Evolutionary conservation across 805 yeast species (phyloP).

Genomic region (Suhomyces sp.): DNA sequence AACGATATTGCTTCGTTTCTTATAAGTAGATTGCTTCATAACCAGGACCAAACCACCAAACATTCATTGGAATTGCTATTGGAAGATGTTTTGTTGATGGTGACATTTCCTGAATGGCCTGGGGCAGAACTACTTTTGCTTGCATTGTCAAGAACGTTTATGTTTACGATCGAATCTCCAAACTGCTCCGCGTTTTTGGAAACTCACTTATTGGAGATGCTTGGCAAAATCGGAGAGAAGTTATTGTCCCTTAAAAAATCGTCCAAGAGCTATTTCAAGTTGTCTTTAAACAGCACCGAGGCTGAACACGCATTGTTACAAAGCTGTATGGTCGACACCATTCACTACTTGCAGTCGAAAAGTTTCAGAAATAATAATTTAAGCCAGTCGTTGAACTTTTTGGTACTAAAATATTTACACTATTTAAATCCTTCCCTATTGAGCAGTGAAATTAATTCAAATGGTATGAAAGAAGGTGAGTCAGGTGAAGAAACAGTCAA

Average conservation of each 20-base stretch:
- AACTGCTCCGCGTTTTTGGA: conserved; percentile 42
- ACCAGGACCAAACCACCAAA: conserved; percentile 28
- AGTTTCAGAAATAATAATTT: conserved; percentile 8
- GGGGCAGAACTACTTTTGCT: conserved; percentile 51
- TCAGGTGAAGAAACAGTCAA: neutral
- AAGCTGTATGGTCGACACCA: conserved; percentile 7
- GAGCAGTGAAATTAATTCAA: neutral
- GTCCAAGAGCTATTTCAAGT: conserved; percentile 3
- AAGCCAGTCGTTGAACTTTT: conserved; percentile 12
- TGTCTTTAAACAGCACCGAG: conserved; percentile 7
- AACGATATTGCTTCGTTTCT: conserved; percentile 25
- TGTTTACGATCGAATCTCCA: conserved; percentile 38
- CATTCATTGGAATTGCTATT: conserved; percentile 50
- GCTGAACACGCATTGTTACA: conserved; percentile 5
- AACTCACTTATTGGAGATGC: conserved; percentile 52
- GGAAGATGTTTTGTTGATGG: conserved; percentile 52
- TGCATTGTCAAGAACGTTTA: conserved; percentile 43
- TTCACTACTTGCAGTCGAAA: conserved; percentile 15
- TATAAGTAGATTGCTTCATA: conserved; percentile 16
- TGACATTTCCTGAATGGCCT: conserved; percentile 61
- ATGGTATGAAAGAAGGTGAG: neutral
- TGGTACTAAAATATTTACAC: conserved; percentile 12
- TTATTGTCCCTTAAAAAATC: conserved; percentile 37
- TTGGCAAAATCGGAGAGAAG: conserved; percentile 59
- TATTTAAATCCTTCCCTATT: conserved; percentile 1